phyloP scores from a whole-genome alignment of 768 basidiomycete genomes.

The Lactarius trivialis region DNA sequence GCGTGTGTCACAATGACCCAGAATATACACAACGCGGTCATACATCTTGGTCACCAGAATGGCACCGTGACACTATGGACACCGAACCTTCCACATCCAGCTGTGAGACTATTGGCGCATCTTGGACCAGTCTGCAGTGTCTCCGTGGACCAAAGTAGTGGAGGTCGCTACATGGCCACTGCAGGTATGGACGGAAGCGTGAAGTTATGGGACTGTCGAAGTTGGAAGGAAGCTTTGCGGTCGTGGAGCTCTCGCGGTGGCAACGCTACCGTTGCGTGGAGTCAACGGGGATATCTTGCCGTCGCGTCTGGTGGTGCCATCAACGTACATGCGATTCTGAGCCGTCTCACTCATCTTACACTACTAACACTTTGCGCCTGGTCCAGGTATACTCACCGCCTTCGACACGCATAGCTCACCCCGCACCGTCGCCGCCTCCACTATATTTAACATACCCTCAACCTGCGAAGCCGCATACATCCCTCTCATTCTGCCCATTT shows the following conservation, averaged over 20 bases:
- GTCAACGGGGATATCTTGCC: conserved; percentile 74
- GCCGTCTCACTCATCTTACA: not conserved
- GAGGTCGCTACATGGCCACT: conserved; percentile 88
- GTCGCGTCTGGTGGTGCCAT: conserved; percentile 80
- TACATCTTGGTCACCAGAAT: conserved; percentile 92
- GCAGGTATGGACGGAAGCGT: conserved; percentile 81
- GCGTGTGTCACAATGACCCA: conserved; percentile 81
- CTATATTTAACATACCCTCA: conserved; percentile 87
- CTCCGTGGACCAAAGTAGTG: conserved; percentile 75
- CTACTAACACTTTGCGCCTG: conserved; percentile 2
- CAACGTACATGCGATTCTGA: conserved; percentile 47
- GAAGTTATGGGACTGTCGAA: conserved; percentile 95
- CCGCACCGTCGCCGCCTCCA: conserved; percentile 52
- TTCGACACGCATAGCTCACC: conserved; percentile 51
- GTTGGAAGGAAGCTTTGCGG: conserved; percentile 86
- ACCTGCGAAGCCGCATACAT: conserved; percentile 68
- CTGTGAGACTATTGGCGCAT: conserved; percentile 88
- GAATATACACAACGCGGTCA: conserved; percentile 88
- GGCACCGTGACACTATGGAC: conserved; percentile 97
- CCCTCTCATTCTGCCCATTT: conserved; percentile 81
- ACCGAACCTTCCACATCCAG: conserved; percentile 86
- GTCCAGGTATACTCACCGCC: conserved; percentile 66
- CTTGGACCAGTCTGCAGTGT: conserved; percentile 78
- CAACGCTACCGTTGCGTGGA: conserved; percentile 72
- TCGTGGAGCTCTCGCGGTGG: conserved; percentile 70